Percentiles rank a stretch among this genome's conserved stretches.
Conservation (phyloP, 2,329 filamentous ascomycete genomes). For the Xylariaceae sp. region DNA sequence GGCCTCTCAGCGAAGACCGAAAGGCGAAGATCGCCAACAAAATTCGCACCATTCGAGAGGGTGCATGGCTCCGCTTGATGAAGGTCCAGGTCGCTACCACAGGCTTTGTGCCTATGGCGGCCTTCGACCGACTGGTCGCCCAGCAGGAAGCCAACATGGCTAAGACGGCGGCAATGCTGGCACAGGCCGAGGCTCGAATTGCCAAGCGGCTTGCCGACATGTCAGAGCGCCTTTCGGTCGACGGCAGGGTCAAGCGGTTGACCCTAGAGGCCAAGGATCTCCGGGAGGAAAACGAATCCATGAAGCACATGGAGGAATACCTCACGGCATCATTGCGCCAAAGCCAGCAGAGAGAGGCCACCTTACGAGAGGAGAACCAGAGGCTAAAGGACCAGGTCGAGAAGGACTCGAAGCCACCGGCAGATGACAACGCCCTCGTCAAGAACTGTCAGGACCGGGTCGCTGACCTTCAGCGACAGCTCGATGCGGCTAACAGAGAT, state of each 20-base stretch:
- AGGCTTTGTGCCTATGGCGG: conserved; percentile 18
- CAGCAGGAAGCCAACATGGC: conserved; percentile 21
- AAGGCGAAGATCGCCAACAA: conserved; percentile 13
- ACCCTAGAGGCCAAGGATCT: not conserved
- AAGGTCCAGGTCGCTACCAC: conserved; percentile 16
- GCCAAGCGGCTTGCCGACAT: not conserved
- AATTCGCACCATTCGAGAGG: conserved; percentile 11
- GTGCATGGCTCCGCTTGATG: conserved; percentile 21
- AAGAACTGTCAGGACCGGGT: not conserved
- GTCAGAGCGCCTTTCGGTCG: too few species aligned
- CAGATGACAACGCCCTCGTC: not conserved
- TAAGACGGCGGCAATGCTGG: conserved; percentile 12
- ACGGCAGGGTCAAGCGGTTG: not conserved
- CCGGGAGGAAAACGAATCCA: not conserved
- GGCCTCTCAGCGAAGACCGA: conserved; percentile 10
- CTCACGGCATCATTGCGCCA: too few species aligned
- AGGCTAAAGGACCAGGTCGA: not conserved
- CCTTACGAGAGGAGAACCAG: not conserved
- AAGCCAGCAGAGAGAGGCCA: not conserved
- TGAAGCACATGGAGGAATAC: too few species aligned
- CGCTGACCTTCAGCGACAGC: not conserved
- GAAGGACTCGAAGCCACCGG: not conserved
- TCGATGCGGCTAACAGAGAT: not conserved
- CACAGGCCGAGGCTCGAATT: not conserved
- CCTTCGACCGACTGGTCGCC: conserved; percentile 24